Evolutionary conservation across 225 moss, liverwort and hornwort genomes (phyloP).

Genomic region (Pseudisothecium myosuroides): DNA sequence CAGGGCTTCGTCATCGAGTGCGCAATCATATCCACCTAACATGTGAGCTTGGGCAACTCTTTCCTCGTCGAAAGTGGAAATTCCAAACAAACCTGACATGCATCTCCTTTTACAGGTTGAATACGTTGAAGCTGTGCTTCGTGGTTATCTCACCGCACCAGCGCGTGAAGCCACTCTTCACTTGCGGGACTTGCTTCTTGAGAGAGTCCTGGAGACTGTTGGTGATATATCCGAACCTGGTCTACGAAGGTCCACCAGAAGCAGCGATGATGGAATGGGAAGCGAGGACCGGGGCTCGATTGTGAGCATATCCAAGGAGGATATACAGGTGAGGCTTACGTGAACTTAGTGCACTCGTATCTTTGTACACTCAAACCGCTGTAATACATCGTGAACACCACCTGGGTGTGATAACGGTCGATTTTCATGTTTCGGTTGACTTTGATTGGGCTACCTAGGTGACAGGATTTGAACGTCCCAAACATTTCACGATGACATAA

Average conservation of each 20-base stretch:
- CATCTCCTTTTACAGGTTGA: constrained; percentile 47
- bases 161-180: constrained; percentile 61
- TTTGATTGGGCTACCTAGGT: neutral
- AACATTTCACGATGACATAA: neutral
- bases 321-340: constrained; percentile 44
- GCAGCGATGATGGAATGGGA: constrained; percentile 48
- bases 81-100: neutral
- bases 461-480: neutral
- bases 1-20: neutral
- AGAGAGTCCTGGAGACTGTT: constrained; percentile 64
- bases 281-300: constrained; percentile 43
- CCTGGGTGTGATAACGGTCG: neutral
- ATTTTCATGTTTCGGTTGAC: neutral
- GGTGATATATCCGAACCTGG: constrained; percentile 53
- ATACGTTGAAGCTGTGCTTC: constrained; percentile 83
- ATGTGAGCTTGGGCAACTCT: neutral
- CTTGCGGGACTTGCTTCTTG: constrained; percentile 72
- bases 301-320: constrained; percentile 67
- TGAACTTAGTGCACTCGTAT: neutral
- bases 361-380: neutral
- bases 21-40: neutral
- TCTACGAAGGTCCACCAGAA: constrained; percentile 41
- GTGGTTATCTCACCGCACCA: constrained; percentile 51
- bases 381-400: neutral
- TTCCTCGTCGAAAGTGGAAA: neutral